Evolutionary conservation across 2,329 filamentous ascomycete species (phyloP), one percentile per base, ranked within the genome.

Genomic region (Pestalotiopsis sp.): DNA sequence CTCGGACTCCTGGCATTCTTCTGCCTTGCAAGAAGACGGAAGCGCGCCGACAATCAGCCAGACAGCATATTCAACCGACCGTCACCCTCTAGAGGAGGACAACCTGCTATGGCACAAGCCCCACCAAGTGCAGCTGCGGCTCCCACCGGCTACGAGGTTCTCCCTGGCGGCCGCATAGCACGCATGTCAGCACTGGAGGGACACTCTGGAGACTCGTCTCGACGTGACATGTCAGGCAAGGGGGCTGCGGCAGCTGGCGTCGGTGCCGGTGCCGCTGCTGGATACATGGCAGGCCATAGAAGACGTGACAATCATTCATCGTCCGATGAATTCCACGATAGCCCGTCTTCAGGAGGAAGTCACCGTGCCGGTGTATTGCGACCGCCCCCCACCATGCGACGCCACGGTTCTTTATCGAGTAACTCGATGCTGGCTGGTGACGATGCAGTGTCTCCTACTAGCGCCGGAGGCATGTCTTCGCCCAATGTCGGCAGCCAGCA

Each of bases 171-270:
- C 38, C 91, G 96, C 70, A 96, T 99, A 69, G 93, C 96, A 52
- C 91, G 96, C 67, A 98, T 99, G 96, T 95, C 95, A 52, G 96
- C 96, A 41, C 81, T 99, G 65, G 95, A 98, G 81, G 91, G 90
- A 4, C 89, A 91, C 67, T 89, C 90, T 0, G 88, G 86, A 68
- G 87, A 90, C 25, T 88, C 89, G 3, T 86, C 76, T 41, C 52
- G 70, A 14, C 64, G 62, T 79, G 77, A 79, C 23, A 69, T 69
- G 23, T 72, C 72, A n/a, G 55, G 55, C 36, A 77, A 79, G 12
- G 65, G 57, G 12, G 82, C 81, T 27, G 83, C 84, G 13, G 83
- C 83, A 49, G 81, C 82, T 25, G 81, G 83, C 52, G 83, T 81
- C 57, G 81, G 75, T 75, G 87, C 79, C 74, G 88, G 78, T 52